Conservation (phyloP, 345 rosid species). For the Psidium guajava region DNA sequence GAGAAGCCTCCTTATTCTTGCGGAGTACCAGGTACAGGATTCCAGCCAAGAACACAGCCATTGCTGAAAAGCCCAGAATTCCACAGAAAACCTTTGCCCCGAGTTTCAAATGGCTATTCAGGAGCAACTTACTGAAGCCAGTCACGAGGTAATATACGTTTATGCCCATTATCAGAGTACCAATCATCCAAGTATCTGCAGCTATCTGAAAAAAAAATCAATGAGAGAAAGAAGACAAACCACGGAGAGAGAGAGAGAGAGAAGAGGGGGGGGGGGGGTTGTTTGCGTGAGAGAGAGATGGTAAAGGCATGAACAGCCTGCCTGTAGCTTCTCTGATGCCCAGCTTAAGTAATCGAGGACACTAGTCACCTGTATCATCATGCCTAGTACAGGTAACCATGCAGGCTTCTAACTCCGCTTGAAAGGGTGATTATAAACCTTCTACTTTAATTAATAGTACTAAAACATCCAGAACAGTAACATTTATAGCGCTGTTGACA, state of each 20-base stretch:
- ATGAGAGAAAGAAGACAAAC: too few relatives aligned
- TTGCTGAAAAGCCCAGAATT: constrained; percentile 47
- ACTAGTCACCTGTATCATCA: background rate
- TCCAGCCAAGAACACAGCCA: constrained; percentile 55
- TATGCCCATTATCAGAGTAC: constrained; percentile 64
- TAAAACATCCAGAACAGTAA: background rate
- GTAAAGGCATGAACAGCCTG: background rate
- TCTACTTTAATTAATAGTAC: background rate
- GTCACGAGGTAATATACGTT: constrained; percentile 54
- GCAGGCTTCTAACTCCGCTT: background rate
- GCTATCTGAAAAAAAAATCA: constrained; percentile 63
- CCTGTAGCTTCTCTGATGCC: background rate
- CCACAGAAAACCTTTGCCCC: constrained; percentile 37
- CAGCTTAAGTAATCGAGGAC: background rate
- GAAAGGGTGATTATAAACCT: background rate
- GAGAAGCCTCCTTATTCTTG: constrained; percentile 29
- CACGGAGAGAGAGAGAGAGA: too few relatives aligned
- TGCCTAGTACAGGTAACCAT: background rate
- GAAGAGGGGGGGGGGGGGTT: too few relatives aligned
- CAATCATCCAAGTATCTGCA: constrained; percentile 67
- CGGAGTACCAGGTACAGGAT: constrained; percentile 65
- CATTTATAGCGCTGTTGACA: background rate
- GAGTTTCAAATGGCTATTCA: constrained; percentile 29
- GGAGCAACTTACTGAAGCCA: constrained; percentile 49
- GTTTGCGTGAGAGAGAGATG: background rate